Conservation (phyloP, 2,329 filamentous ascomycete genomes). For the Botrytis porri region DNA sequence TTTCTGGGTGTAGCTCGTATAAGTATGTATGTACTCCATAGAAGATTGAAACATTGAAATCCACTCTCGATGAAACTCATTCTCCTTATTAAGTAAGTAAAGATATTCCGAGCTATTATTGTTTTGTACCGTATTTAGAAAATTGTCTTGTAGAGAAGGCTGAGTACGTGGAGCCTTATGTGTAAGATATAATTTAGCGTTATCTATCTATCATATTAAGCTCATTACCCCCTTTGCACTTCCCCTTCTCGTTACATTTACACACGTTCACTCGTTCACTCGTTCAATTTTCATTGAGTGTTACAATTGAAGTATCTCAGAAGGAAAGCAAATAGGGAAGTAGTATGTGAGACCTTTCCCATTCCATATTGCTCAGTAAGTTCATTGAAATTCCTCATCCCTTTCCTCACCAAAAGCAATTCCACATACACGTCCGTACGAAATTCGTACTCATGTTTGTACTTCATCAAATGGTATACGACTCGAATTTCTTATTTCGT, state of each 20-base stretch:
- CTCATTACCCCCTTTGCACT: conserved; percentile 12
- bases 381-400: conserved; percentile 12
- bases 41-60: background rate
- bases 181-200: conserved; percentile 9
- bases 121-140: background rate
- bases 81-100: background rate
- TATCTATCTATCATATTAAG: conserved; percentile 11
- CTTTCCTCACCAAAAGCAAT: conserved; percentile 12
- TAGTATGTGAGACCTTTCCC: conserved; percentile 11
- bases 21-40: background rate
- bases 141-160: background rate
- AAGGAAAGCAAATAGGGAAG: conserved; percentile 8
- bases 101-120: background rate
- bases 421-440: background rate
- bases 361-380: conserved; percentile 10
- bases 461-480: conserved; percentile 8
- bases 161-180: conserved; percentile 3
- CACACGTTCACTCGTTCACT: background rate
- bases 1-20: background rate
- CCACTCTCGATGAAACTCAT: background rate
- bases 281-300: background rate
- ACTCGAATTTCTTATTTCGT: background rate
- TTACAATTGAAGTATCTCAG: background rate
- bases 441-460: background rate
- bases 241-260: background rate